Conservation (phyloP, 2,329 filamentous ascomycete species). For the Curvularia hawaiiensis region DNA sequence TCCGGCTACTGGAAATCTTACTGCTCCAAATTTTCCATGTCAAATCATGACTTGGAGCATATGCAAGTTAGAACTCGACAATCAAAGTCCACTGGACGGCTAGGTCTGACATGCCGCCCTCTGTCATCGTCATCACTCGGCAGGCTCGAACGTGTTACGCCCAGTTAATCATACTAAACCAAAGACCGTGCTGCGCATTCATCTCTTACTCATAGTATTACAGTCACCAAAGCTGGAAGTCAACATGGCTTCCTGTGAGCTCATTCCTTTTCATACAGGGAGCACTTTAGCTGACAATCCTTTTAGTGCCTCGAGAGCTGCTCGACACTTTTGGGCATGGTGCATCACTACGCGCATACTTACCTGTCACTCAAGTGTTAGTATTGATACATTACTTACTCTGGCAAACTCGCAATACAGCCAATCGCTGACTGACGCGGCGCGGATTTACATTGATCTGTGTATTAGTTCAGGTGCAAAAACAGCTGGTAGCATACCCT, state of each 20-base stretch:
- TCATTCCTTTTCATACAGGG: not conserved
- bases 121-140: not conserved
- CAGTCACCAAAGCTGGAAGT: not conserved
- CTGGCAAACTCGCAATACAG: not conserved
- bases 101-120: not conserved
- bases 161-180: no score
- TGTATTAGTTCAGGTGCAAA: not conserved
- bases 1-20: not conserved
- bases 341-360: not conserved
- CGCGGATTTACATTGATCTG: not conserved
- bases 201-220: not conserved
- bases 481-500: slow-evolving; percentile 2
- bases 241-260: not conserved
- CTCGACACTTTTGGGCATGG: not conserved
- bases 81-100: not conserved
- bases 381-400: not conserved
- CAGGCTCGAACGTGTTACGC: no score
- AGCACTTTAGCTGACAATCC: not conserved
- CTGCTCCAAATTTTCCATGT: not conserved
- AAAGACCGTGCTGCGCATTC: no score
- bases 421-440: not conserved
- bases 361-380: not conserved
- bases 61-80: not conserved
- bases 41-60: not conserved
- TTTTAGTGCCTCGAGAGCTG: not conserved